Evolutionary conservation across 2,329 filamentous ascomycete genomes (phyloP).

Genomic region (Phyllosticta capitalensis): DNA sequence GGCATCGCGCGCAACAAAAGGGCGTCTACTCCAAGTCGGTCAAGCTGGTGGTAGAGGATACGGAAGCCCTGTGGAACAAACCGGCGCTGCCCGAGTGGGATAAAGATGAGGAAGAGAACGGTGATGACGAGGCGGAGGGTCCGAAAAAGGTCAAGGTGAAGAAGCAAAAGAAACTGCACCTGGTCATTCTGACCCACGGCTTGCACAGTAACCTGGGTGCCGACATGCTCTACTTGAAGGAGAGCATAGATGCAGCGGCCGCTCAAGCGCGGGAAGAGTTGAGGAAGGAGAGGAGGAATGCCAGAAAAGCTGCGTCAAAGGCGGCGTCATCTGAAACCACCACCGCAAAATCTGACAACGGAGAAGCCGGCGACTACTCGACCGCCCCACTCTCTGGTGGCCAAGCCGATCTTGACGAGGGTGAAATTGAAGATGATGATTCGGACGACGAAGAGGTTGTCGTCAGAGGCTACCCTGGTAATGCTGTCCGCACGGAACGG

Average conservation of each 20-base stretch:
- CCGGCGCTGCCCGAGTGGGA: conserved; percentile 63
- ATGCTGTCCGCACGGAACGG: conserved; percentile 81
- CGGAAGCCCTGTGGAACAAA: conserved; percentile 84
- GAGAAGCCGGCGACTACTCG: conserved; percentile 15
- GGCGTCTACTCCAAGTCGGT: conserved; percentile 82
- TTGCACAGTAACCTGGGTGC: conserved; percentile 91
- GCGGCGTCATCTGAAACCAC: conserved; percentile 2
- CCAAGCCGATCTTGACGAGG: conserved; percentile 36
- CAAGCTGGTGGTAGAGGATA: conserved; percentile 74
- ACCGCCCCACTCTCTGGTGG: conserved; percentile 41
- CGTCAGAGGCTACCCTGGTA: conserved; percentile 81
- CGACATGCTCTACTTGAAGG: conserved; percentile 95
- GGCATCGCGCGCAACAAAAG: conserved; percentile 54
- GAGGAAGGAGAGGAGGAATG: conserved; percentile 42
- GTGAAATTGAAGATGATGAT: conserved; percentile 39
- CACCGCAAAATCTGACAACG: conserved; percentile 4
- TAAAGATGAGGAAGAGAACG: conserved; percentile 19
- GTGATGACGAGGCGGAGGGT: conserved; percentile 9
- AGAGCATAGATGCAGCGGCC: conserved; percentile 83
- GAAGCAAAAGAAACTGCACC: conserved; percentile 70
- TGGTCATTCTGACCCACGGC: conserved; percentile 89
- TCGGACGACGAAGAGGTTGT: conserved; percentile 77
- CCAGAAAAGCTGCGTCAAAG: conserved; percentile 13
- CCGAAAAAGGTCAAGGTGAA: conserved; percentile 19
- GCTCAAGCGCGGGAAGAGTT: conserved; percentile 64